phyloP scores from a whole-genome alignment of 2,329 filamentous ascomycete species.

The Huntiella bhutanensis region DNA sequence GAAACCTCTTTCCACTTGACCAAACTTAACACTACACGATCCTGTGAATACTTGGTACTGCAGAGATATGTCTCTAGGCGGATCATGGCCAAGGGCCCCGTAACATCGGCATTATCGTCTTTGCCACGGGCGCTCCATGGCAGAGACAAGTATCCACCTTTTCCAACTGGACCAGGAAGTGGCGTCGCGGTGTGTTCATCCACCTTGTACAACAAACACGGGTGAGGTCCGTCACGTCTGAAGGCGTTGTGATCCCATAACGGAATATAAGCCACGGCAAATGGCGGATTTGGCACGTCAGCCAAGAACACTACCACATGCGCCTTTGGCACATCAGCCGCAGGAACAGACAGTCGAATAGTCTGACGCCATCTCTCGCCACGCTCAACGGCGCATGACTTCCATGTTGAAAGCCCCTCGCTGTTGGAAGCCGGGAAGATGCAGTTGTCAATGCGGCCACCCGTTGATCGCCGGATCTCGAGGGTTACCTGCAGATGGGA shows the following conservation, averaged over 20 bases:
- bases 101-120: slow-evolving; percentile 54
- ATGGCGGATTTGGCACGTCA: slow-evolving; percentile 70
- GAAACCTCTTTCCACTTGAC: slow-evolving; percentile 69
- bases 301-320: slow-evolving; percentile 83
- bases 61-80: slow-evolving; percentile 71
- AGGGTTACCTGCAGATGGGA: slow-evolving; percentile 72
- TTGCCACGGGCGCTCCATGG: slow-evolving; percentile 57
- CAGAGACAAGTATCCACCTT: slow-evolving; percentile 69
- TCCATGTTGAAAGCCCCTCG: slow-evolving; percentile 64
- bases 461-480: slow-evolving; percentile 63
- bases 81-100: slow-evolving; percentile 62
- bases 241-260: slow-evolving; percentile 88
- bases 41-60: slow-evolving; percentile 88
- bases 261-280: slow-evolving; percentile 82
- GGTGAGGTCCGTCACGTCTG: slow-evolving; percentile 65
- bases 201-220: slow-evolving; percentile 68
- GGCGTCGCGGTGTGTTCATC: slow-evolving; percentile 71
- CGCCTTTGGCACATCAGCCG: slow-evolving; percentile 60
- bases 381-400: slow-evolving; percentile 60
- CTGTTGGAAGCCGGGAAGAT: slow-evolving; percentile 76
- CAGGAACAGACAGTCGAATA: slow-evolving; percentile 58
- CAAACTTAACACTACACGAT: slow-evolving; percentile 65
- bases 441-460: slow-evolving; percentile 70
- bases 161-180: slow-evolving; percentile 42
- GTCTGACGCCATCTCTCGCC: slow-evolving; percentile 79